Conservation (phyloP, 345 rosid genomes). For the Atalantia buxifolia region DNA sequence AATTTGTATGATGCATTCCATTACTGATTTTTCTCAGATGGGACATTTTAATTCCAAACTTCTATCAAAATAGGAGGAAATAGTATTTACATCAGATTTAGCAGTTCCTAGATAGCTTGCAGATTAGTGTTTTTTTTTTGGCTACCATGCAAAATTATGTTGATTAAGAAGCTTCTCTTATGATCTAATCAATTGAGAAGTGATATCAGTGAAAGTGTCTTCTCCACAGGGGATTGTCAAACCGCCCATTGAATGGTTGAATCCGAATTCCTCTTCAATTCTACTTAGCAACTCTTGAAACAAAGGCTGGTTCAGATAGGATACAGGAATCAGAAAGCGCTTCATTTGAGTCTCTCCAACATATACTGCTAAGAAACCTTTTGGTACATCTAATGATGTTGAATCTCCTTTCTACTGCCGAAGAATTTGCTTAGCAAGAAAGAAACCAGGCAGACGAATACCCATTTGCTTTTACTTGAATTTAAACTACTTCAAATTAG, state of each 20-base stretch:
- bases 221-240: conserved; percentile 36
- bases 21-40: background rate
- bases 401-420: conserved; percentile 1
- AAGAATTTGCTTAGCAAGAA: conserved; percentile 9
- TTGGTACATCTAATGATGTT: conserved; percentile 1
- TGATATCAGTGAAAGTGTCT: conserved; percentile 28
- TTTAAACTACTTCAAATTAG: background rate
- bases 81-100: background rate
- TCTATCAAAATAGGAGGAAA: background rate
- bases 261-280: conserved; percentile 39
- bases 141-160: background rate
- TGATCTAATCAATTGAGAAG: conserved; percentile 19
- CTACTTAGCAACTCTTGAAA: conserved; percentile 29
- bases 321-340: conserved; percentile 25
- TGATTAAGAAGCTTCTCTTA: background rate
- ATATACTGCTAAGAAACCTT: conserved; percentile 14
- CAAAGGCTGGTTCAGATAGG: conserved; percentile 34
- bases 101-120: background rate
- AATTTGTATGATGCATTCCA: background rate
- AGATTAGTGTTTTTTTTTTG: background rate
- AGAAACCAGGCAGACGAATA: background rate
- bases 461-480: background rate
- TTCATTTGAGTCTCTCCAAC: conserved; percentile 24
- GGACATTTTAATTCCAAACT: background rate
- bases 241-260: conserved; percentile 33